phyloP scores from a whole-genome alignment of 768 basidiomycete genomes.

The Strobilomyces echinocephalus region DNA sequence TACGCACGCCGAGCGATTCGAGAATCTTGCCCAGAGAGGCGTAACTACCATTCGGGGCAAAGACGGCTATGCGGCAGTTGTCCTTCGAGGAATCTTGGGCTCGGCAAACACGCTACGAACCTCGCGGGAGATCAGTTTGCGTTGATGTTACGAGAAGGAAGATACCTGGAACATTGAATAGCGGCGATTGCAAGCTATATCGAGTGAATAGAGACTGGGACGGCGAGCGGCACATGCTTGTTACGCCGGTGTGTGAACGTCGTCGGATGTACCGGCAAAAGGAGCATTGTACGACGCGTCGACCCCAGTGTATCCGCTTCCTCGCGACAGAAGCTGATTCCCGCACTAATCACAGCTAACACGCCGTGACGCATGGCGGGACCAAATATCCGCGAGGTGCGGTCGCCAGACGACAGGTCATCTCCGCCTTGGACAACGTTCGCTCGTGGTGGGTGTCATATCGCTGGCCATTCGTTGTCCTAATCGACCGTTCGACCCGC shows the following conservation, averaged over 20 bases:
- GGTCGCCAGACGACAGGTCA: slow-evolving; percentile 2
- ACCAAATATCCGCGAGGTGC: neutral
- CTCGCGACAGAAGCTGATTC: neutral
- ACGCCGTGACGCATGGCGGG: neutral
- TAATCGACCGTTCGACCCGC: neutral
- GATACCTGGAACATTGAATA: too few species aligned
- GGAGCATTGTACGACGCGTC: neutral
- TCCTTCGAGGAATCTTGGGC: neutral
- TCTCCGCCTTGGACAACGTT: slow-evolving; percentile 2
- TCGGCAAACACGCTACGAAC: neutral
- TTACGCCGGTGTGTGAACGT: neutral
- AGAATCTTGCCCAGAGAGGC: neutral
- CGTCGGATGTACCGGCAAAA: too few species aligned
- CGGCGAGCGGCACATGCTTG: neutral
- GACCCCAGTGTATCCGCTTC: neutral
- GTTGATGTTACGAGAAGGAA: neutral
- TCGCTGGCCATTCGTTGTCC: slow-evolving; percentile 1
- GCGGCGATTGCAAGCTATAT: too few species aligned
- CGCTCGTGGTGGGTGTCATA: too few species aligned
- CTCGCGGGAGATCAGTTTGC: neutral
- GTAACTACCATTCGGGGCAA: neutral
- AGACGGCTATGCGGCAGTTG: neutral
- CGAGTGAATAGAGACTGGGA: neutral
- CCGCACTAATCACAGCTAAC: neutral
- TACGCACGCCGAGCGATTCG: slow-evolving; percentile 1